Conservation (phyloP, 2,329 filamentous ascomycete species). For the Elsinoe fawcettii region DNA sequence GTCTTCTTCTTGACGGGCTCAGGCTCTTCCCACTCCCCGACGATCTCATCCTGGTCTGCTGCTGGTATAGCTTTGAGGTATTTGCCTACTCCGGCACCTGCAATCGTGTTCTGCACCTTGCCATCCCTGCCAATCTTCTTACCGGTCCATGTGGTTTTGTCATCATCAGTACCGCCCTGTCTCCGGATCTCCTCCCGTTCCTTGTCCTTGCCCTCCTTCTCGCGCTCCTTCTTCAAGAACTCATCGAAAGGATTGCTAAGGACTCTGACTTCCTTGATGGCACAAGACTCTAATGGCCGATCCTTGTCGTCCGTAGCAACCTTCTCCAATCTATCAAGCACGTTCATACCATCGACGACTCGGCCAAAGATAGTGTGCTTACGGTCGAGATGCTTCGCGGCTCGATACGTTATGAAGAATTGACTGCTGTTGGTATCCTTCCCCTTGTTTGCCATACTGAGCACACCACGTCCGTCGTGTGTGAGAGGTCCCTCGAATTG, state of each 20-base stretch:
- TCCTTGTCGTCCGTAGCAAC: constrained; percentile 67
- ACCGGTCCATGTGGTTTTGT: constrained; percentile 90
- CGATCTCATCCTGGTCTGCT: constrained; percentile 48
- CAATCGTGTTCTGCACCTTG: constrained; percentile 45
- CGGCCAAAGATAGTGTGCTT: constrained; percentile 97
- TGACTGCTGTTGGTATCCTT: constrained; percentile 96
- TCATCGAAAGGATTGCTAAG: constrained; percentile 95
- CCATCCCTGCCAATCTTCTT: constrained; percentile 72
- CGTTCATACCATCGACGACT: constrained; percentile 63
- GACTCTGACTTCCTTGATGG: constrained; percentile 74
- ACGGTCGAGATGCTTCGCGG: constrained; percentile 75
- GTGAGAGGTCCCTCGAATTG: constrained; percentile 83
- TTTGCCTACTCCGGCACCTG: constrained; percentile 58
- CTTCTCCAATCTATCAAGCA: constrained; percentile 68
- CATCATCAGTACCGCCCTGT: constrained; percentile 72
- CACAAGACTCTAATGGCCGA: constrained; percentile 67
- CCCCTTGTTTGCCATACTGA: constrained; percentile 97
- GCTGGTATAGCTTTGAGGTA: constrained; percentile 58
- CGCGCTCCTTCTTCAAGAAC: constrained; percentile 42
- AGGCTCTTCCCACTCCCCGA: constrained; percentile 55
- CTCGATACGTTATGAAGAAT: constrained; percentile 87
- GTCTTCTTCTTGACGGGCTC: constrained; percentile 73
- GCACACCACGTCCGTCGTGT: constrained; percentile 71
- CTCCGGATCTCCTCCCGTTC: constrained; percentile 51
- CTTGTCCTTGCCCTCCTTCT: constrained; percentile 16